Base-by-base conservation (phyloP, 352 stramenopile species). In the Thalassiosira sp. region DNA sequence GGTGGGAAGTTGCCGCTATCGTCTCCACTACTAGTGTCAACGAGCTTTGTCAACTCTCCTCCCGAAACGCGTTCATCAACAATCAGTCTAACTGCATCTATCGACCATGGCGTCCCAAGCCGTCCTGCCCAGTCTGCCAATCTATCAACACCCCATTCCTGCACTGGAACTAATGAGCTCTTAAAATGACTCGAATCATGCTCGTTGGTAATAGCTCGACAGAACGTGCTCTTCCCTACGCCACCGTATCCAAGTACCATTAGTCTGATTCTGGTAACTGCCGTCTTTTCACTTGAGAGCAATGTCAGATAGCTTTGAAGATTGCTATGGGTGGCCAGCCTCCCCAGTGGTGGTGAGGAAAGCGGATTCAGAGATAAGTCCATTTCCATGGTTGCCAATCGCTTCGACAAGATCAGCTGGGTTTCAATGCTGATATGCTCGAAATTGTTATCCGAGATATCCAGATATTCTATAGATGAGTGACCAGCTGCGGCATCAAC, bases 321-420 rank as follows among this genome's bases (percentile, higher is more conserved):
- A 45, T 66, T 69, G 8, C 31, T 37, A 65, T 67, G 46, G 20
- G 22, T 59, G 11, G 66, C 66, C 13, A 68, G 33, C 18, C 48
- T 76, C 16, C 66, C 66, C 42, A 76, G 40, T 11, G 66, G 66
- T n/a, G 66, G 66, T n/a, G 66, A 76, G 13, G 66, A 76, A n/a
- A 76, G 24, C 45, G 56, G 33, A 67, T 76, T 76, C 2, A 76
- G 42, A 11, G 46, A 69, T 28, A 76, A 62, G 43, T 76, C 48
- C 20, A 76, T 56, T 22, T 68, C 20, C 8, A 74, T 16, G 10
- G 45, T 58, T 46, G 51, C 15, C 16, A 76, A 35, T 54, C 66
- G 16, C 51, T 63, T 40, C 18, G 66, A 25, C 15, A 76, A 24
- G 8, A 56, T n/a, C 13, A 76, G 49, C 20, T 76, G 66, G 18